Conservation (phyloP, 305 asterid species). For the Lippia alba region DNA sequence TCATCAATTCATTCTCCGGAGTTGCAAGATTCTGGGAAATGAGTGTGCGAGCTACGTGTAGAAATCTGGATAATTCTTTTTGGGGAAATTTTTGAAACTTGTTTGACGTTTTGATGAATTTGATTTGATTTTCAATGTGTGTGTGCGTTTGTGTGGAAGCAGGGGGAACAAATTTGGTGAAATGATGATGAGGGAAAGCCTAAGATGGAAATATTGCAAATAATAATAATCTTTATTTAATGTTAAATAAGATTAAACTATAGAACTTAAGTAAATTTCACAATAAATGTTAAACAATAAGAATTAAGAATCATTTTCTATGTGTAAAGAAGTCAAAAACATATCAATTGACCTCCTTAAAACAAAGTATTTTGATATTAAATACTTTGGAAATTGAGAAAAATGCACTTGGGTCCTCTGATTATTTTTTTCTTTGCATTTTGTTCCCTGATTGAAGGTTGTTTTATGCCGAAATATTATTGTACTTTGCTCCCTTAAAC, state of each 20-base stretch:
- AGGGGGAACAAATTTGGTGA: conserved; percentile 38
- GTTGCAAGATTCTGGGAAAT: conserved; percentile 24
- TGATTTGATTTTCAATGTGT: conserved; percentile 39
- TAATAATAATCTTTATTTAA: background rate
- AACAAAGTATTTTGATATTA: no score
- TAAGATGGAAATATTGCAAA: background rate
- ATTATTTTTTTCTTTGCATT: no score
- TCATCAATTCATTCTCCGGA: conserved; percentile 25
- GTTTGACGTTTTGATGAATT: conserved; percentile 50
- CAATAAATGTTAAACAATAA: no score
- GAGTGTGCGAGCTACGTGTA: conserved; percentile 38
- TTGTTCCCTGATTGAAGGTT: no score
- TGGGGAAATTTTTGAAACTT: conserved; percentile 35
- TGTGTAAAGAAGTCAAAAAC: conserved; percentile 1
- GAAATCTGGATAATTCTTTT: conserved; percentile 26
- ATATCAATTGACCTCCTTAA: no score
- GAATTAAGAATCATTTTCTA: background rate
- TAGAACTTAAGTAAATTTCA: no score
- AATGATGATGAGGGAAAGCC: conserved; percentile 28
- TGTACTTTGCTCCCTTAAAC: no score
- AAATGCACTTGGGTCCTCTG: no score
- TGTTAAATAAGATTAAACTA: no score
- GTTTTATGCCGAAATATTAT: no score
- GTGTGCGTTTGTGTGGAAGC: conserved; percentile 26
- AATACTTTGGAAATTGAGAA: no score